phyloP scores from a whole-genome alignment of 2,329 filamentous ascomycete species.

The Tolypocladium album region DNA sequence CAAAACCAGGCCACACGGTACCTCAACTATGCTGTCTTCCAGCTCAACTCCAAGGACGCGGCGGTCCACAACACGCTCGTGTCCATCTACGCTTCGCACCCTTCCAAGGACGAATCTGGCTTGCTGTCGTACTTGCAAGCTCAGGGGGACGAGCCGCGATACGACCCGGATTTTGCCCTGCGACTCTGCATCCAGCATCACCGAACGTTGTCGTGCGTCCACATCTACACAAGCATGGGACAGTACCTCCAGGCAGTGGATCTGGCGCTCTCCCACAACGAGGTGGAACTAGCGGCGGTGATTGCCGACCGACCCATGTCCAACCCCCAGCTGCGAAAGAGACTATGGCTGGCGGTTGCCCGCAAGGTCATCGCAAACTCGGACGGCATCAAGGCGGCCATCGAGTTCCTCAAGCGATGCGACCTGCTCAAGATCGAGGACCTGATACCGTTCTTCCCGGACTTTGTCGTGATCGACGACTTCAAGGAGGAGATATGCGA shows the following conservation, averaged over 20 bases:
- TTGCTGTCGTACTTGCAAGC: slow-evolving; percentile 83
- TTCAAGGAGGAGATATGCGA: slow-evolving; percentile 98
- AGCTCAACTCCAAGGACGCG: slow-evolving; percentile 67
- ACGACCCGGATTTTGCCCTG: slow-evolving; percentile 92
- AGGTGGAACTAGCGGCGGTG: slow-evolving; percentile 79
- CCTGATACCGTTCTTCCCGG: slow-evolving; percentile 94
- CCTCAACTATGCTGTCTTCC: slow-evolving; percentile 84
- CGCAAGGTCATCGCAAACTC: slow-evolving; percentile 85
- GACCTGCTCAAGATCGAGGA: slow-evolving; percentile 92
- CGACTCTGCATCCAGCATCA: slow-evolving; percentile 91
- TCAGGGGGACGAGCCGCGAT: slow-evolving; percentile 76
- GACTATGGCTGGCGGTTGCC: slow-evolving; percentile 89
- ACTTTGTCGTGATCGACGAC: slow-evolving; percentile 97
- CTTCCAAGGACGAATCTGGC: slow-evolving; percentile 72
- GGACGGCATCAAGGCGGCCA: slow-evolving; percentile 82
- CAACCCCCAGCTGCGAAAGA: slow-evolving; percentile 73
- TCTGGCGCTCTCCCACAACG: slow-evolving; percentile 78
- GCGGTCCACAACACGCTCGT: slow-evolving; percentile 96
- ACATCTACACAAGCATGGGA: slow-evolving; percentile 95
- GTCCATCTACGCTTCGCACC: slow-evolving; percentile 84
- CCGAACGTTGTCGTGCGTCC: slow-evolving; percentile 85
- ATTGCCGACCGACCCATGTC: slow-evolving; percentile 80
- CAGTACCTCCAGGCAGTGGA: slow-evolving; percentile 91
- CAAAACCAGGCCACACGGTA: slow-evolving; percentile 92
- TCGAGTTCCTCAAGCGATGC: slow-evolving; percentile 86